Base-by-base conservation (phyloP, 208 protist genomes). In the Crithidia expoeki region DNA sequence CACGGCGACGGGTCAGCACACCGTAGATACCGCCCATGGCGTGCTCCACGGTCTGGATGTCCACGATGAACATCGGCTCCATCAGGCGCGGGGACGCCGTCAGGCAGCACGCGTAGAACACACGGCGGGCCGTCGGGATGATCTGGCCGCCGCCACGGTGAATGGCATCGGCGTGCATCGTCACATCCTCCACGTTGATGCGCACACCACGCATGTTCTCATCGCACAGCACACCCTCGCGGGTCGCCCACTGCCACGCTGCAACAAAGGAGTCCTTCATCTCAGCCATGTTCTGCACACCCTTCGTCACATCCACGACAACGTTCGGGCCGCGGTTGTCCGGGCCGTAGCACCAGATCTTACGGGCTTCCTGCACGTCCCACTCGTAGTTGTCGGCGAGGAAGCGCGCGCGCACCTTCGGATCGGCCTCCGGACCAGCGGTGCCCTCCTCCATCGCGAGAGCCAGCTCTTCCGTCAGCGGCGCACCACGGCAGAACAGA, bases 141-240 rank as follows among this genome's bases (percentile, higher is more conserved):
- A 99, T 98, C 90, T 99, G 98, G 57, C 95, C 96, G 50, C 93
- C 97, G 87, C 98, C 98, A 86, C 98, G 93, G 86, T 99, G 99
- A 67, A 99, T 98, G 65, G 98, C 91, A 93, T 99, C 99, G 52
- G 98, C 88, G 89, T 99, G 98, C 51, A 99, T 94, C 21, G 91
- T 97, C 52, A 99, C 98, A 81, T 99, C 99, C 46, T 90, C 59
- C 47, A 99, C 57, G 87, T 99, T 95, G 86, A 99, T 97, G 62
- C 93, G 80, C 52, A 98, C 82, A 75, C 97, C 99, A 81, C 98
- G 93, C 82, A 99, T 89, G 71, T 97, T 92, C 91, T 99, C 99
- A 76, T 85, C 86, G 75, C 75, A 81, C 68, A 76, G 63, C 30
- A 98, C 94, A 85, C 98, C 98, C 81, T 98, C 92, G 62, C 91